A percentile compares a stretch with the other conserved stretches of the same genome.
Evolutionary conservation across 176 grass and related monocot genomes (phyloP).

Genomic region (Leersia perrieri): DNA sequence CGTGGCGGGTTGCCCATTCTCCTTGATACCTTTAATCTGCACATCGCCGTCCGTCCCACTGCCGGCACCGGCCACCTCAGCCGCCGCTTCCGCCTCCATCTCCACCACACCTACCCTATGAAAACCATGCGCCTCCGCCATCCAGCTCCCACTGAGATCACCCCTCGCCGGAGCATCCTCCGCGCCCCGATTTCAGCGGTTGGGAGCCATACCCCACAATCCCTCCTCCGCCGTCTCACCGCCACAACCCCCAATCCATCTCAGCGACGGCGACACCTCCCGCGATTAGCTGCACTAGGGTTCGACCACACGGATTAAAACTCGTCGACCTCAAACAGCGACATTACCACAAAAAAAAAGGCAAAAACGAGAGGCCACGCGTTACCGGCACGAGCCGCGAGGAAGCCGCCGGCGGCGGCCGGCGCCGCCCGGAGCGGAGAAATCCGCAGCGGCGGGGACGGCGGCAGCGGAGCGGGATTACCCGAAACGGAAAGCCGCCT

Average conservation of each 20-base stretch:
- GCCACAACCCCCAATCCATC: neutral
- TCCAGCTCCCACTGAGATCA: neutral
- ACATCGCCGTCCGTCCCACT: constrained; percentile 32
- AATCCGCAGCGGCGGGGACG: neutral
- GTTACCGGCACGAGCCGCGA: constrained; percentile 17
- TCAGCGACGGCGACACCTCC: neutral
- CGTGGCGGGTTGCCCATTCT: constrained; percentile 36
- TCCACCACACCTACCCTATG: neutral
- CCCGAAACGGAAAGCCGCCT: constrained; percentile 60
- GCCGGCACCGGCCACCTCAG: constrained; percentile 39
- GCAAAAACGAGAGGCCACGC: neutral
- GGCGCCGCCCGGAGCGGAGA: neutral
- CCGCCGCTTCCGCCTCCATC: constrained; percentile 65
- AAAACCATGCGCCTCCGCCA: neutral
- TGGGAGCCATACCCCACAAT: neutral
- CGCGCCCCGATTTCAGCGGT: constrained; percentile 2
- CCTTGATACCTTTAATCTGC: constrained; percentile 64
- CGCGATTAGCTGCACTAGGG: constrained; percentile 13
- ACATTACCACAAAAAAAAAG: neutral
- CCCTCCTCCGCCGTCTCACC: neutral
- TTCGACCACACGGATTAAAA: neutral
- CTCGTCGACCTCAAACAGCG: neutral
- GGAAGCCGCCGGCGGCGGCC: neutral
- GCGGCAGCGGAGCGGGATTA: constrained; percentile 27
- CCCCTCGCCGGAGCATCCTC: neutral